Conservation (phyloP, 805 yeast species). For the Cyberlindnera maritima region DNA sequence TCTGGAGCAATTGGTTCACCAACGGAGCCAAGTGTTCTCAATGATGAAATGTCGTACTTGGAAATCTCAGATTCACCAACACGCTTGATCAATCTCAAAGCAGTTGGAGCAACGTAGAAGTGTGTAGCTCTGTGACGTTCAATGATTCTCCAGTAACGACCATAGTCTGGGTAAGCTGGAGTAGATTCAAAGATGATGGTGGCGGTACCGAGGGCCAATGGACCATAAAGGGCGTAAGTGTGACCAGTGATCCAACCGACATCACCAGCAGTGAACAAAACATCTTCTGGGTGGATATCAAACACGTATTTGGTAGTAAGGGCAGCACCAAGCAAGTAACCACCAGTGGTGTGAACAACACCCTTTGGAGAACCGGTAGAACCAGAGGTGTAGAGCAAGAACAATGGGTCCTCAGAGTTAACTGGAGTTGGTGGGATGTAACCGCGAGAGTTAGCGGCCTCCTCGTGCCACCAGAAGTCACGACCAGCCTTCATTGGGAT, state of each 20-base stretch:
- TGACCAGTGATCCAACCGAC: conserved; percentile 93
- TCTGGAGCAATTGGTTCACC: conserved; percentile 88
- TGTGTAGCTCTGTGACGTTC: conserved; percentile 71
- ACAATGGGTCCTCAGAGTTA: conserved; percentile 76
- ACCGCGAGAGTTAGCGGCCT: conserved; percentile 59
- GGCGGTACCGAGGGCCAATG: conserved; percentile 71
- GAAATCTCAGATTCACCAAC: conserved; percentile 66
- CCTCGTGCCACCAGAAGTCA: conserved; percentile 79
- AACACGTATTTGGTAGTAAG: conserved; percentile 73
- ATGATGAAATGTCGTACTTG: conserved; percentile 57
- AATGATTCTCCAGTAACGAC: conserved; percentile 78
- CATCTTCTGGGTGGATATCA: conserved; percentile 72
- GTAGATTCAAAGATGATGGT: conserved; percentile 84
- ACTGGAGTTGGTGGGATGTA: conserved; percentile 76
- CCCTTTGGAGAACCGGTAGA: conserved; percentile 91
- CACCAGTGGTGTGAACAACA: conserved; percentile 78
- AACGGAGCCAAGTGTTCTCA: conserved; percentile 75
- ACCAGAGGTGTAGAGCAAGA: conserved; percentile 81
- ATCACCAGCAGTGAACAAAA: conserved; percentile 84
- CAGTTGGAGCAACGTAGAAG: conserved; percentile 84
- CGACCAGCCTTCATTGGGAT: conserved; percentile 28
- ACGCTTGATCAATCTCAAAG: conserved; percentile 70
- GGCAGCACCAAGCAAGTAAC: conserved; percentile 71
- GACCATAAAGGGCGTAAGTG: conserved; percentile 80
- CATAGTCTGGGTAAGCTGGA: conserved; percentile 79